Conservation (phyloP, 2,329 filamentous ascomycete genomes). For the Blastomyces gilchristii region DNA sequence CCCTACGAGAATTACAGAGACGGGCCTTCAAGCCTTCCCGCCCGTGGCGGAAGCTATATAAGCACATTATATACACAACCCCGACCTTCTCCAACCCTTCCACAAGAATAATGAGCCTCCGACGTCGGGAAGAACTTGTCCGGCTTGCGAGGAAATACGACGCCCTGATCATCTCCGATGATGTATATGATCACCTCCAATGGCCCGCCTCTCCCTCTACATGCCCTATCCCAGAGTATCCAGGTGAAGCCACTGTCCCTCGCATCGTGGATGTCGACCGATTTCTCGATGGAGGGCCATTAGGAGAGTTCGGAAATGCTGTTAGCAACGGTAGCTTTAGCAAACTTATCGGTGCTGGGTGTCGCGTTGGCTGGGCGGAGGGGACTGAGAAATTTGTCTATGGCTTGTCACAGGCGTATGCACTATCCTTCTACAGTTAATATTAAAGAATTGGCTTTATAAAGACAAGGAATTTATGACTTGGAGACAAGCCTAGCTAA, state of each 20-base stretch:
- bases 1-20: not conserved
- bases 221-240: conserved; percentile 14
- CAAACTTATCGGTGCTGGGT: conserved; percentile 73
- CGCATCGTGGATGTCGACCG: conserved; percentile 71
- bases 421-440: conserved; percentile 14
- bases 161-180: conserved; percentile 75
- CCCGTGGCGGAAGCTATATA: conserved; percentile 65
- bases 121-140: conserved; percentile 58
- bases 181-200: conserved; percentile 88
- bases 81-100: conserved; percentile 86
- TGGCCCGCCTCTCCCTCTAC: conserved; percentile 46
- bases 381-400: conserved; percentile 52
- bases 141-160: conserved; percentile 67
- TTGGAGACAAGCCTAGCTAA: conserved; percentile 10
- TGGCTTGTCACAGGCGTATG: conserved; percentile 50
- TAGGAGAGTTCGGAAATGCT: conserved; percentile 63
- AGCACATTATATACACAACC: conserved; percentile 78
- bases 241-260: conserved; percentile 41
- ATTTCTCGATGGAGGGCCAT: conserved; percentile 50
- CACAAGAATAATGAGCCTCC: conserved; percentile 66
- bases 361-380: conserved; percentile 82
- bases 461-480: not conserved
- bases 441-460: not conserved
- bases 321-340: conserved; percentile 83
- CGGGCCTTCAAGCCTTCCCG: conserved; percentile 44